Conservation (phyloP, 192 early-diverging fungal genomes). For the Mortierella hygrophila region DNA sequence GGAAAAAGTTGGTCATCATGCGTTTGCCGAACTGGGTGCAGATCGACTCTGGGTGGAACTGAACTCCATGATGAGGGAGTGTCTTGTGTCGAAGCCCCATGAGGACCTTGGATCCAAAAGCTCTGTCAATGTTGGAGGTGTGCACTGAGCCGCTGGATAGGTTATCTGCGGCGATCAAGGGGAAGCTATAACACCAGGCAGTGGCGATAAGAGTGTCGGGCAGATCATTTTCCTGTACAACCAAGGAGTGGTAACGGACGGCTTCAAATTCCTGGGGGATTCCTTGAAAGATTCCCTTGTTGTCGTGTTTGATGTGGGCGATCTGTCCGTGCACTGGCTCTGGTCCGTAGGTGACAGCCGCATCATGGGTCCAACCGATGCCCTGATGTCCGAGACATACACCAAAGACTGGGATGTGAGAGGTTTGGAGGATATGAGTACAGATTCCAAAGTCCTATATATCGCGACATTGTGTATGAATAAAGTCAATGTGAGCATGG, state of each 20-base stretch:
- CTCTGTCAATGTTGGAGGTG: conserved; percentile 16
- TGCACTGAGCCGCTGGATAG: conserved; percentile 26
- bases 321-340: conserved; percentile 89
- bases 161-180: conserved; percentile 51
- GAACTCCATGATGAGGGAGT: conserved; percentile 87
- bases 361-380: conserved; percentile 66
- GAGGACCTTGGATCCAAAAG: conserved; percentile 58
- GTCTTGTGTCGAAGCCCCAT: conserved; percentile 85
- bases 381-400: conserved; percentile 97
- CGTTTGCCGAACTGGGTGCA: conserved; percentile 82
- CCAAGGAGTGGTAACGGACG: conserved; percentile 93
- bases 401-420: conserved; percentile 84
- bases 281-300: conserved; percentile 63
- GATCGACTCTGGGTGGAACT: conserved; percentile 98
- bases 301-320: conserved; percentile 64
- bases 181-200: conserved; percentile 68
- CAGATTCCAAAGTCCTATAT: conserved; percentile 87
- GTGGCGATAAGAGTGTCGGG: conserved; percentile 70
- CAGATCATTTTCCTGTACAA: conserved; percentile 73
- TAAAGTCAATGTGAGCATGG: neutral
- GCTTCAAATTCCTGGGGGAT: conserved; percentile 78
- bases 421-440: conserved; percentile 64
- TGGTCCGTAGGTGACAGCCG: conserved; percentile 69
- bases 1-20: conserved; percentile 82
- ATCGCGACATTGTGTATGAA: neutral